Evolutionary conservation across 2,329 filamentous ascomycete genomes (phyloP), one percentile per base, ranked within the genome.

Genomic region (Alternaria sp.): DNA sequence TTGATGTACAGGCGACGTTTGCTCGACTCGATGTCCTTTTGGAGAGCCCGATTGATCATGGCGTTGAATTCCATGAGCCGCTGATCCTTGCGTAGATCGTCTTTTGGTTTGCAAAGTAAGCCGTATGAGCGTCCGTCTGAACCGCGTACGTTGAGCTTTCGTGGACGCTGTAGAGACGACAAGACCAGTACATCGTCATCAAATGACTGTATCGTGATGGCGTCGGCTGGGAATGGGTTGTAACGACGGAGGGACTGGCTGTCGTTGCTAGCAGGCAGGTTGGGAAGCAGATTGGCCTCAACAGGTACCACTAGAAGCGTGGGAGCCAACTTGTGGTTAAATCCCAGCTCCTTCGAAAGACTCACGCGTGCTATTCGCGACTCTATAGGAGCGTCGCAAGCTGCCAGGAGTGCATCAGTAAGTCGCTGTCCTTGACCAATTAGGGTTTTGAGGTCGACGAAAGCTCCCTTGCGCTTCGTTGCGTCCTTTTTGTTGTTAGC

Each of bases 21-120:
- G 78, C 92, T 96, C 16, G 93, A 92, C 75, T 97, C 94, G 2
- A 94, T 90, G 72, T 98, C 94, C 63, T 92, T 89, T 75, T 97
- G 97, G 58, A 99, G 81, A 3, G 94, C 93, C 60, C 95, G 87
- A 77, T 99, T 99, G 82, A 99, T 98, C 87, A 98, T 95, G 46
- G 91, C 89, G 77, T 98, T 99, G 84, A 99, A 99, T 76, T 99
- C 96, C 94, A 99, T 99, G 20, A 99, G 88, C 53, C 95, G 92
- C 78, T 98, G 94, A 73, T 99, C 96, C 68, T 97, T 99, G 52
- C 95, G 91, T 25, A 99, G 86, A 77, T 99, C 96, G 76, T 99
- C 95, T 78, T 98, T 98, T 9, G 95, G 96, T 75, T 99, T 99
- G 83, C 97, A 96, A 57, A 99, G 85, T 8, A 99, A 87, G 66